Evolutionary conservation across 441 rosid species (phyloP), one percentile per base, ranked within the genome.

Genomic region (Euphorbia corollata): DNA sequence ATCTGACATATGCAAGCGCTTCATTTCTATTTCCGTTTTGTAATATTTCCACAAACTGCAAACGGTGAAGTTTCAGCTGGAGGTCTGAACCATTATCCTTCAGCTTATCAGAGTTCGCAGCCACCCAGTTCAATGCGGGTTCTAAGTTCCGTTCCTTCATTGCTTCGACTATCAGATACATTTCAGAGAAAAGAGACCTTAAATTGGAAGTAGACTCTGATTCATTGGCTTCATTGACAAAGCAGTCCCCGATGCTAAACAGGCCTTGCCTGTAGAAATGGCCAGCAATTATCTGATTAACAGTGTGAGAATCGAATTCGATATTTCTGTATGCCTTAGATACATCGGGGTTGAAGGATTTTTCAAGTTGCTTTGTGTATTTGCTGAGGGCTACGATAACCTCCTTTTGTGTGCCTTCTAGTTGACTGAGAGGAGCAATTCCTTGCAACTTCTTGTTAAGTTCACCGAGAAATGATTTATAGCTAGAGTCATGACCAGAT

Each of bases 181-280:
- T 80, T 72, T 80, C 81, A 2, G 78, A 63, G 73, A 80, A 83
- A 43, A 73, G 77, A 5, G 77, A 74, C 71, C 74, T 76, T 59
- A 75, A 55, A 8, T 67, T 65, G 38, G 58, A 56, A 16, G 70
- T 69, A 23, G 77, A 79, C 54, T 80, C 80, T 50, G 67, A 70
- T 41, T 71, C 81, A 63, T 63, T 61, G 32, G 83, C 78, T 73
- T 78, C 83, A 22, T 23, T 60, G 32, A 73, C 39, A 47, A 83
- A 80, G 74, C 80, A 80, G 64, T 83, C 84, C 12, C 84, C 84
- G 0, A 78, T 50, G 18, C 71, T 77, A 47, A 83, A 83, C 51
- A 78, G 74, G 54, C 86, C 84, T 57, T 78, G 74, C 47, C 75
- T 73, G 71, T 80, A 78, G 61, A 83, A 80, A 69, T 83, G 84